Evolutionary conservation across 495 filamentous ascomycete species (phyloP).

Genomic region (Neurospora sp.): DNA sequence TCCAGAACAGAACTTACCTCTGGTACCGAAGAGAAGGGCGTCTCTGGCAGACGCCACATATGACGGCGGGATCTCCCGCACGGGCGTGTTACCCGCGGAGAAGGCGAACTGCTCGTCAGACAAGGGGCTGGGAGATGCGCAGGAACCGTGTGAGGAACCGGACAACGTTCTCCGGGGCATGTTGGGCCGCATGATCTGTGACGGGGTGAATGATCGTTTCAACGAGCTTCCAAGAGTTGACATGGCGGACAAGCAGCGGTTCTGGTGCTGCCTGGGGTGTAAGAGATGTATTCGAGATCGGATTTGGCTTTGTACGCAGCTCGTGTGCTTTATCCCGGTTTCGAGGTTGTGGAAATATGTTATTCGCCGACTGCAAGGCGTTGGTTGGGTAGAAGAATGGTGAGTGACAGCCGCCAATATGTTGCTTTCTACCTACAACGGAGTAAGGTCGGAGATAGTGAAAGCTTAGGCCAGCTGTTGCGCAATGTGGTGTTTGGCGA

Average conservation of each 20-base stretch:
- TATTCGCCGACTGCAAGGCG: not conserved
- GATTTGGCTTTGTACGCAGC: not conserved
- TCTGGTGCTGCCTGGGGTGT: not conserved
- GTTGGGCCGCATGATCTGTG: constrained; percentile 9
- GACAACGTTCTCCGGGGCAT: constrained; percentile 23
- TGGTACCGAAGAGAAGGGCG: constrained; percentile 5
- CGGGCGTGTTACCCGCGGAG: constrained; percentile 11
- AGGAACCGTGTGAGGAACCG: constrained; percentile 21
- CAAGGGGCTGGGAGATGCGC: not conserved
- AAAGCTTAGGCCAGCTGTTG: not conserved
- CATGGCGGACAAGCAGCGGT: not conserved
- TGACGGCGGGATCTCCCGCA: constrained; percentile 8
- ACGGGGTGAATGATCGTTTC: not conserved
- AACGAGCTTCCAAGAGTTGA: not conserved
- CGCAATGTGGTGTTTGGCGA: not conserved
- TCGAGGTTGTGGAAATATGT: not conserved
- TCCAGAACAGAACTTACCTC: constrained; percentile 3
- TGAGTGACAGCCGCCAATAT: not conserved
- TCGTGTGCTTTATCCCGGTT: not conserved
- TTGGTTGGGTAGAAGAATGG: not conserved
- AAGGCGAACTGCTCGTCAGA: constrained; percentile 18
- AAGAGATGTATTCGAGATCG: not conserved
- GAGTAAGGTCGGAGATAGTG: not conserved
- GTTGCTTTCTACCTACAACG: not conserved
- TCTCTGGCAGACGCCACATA: not conserved